Percentiles rank a stretch among this genome's conserved stretches.
These are phyloP conservation scores for Talaromyces adpressus DNA, from an alignment of 495 filamentous ascomycete species.

Conservation along the genomic window DNA sequence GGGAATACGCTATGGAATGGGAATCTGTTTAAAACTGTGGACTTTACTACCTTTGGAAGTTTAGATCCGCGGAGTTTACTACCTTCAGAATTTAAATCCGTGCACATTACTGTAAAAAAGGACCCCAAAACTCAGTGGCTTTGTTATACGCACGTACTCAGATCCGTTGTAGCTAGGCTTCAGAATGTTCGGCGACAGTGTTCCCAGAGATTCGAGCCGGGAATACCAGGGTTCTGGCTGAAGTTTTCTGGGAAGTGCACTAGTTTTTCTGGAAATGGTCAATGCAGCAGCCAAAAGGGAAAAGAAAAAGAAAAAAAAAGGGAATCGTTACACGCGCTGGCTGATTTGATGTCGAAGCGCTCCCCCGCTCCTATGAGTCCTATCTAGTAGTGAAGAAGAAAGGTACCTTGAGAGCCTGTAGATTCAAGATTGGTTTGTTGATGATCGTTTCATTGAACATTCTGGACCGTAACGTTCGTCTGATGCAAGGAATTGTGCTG, in stretches of 20 bases:
- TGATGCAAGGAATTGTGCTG: neutral
- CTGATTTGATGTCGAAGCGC: neutral
- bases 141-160: no score
- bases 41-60: no score
- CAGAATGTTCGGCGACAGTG: neutral
- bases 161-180: no score
- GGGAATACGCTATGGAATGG: no score
- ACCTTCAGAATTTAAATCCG: no score
- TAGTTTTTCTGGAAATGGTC: neutral
- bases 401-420: neutral
- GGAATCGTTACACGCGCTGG: neutral
- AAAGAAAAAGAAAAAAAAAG: neutral
- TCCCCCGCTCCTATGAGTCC: neutral
- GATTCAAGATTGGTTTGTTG: neutral
- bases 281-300: neutral
- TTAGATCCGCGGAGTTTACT: no score
- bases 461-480: neutral
- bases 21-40: no score
- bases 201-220: neutral
- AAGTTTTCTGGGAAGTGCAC: neutral
- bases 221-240: neutral
- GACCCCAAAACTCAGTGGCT: no score
- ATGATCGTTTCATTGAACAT: neutral
- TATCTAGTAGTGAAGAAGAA: neutral
- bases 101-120: no score